These are phyloP conservation scores for Cercospora brassicicola DNA, from an alignment of 2,329 filamentous ascomycete species.

Conservation along the genomic window DNA sequence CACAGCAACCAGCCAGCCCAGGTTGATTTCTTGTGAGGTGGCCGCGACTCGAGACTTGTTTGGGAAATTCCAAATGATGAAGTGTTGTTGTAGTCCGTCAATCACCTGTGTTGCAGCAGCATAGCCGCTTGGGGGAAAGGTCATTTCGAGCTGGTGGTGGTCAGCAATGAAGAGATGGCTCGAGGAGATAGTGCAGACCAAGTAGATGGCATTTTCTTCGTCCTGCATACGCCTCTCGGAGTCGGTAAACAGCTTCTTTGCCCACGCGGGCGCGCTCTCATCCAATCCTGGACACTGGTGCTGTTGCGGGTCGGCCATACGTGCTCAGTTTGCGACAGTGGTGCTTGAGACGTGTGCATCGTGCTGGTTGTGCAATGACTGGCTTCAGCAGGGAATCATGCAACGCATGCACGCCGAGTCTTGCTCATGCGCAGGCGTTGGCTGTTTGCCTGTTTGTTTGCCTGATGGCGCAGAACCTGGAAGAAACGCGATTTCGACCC, in stretches of 20 bases:
- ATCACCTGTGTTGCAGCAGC: not conserved
- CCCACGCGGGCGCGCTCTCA: not conserved
- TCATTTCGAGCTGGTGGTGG: not conserved
- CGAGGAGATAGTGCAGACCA: not conserved
- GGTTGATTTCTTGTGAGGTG: not conserved
- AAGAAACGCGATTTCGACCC: not conserved
- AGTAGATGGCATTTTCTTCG: constrained; percentile 1
- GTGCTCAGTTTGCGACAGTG: not conserved
- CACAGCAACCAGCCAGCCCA: not conserved
- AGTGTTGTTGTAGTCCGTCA: not conserved
- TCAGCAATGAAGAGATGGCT: not conserved
- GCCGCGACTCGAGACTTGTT: not conserved
- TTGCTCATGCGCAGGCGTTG: not conserved
- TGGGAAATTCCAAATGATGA: not conserved
- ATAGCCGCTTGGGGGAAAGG: not conserved
- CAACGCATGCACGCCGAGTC: not conserved
- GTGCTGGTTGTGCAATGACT: not conserved
- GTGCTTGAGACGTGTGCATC: not conserved
- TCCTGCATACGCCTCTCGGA: not conserved
- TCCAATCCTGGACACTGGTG: not conserved
- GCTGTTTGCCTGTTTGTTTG: not conserved
- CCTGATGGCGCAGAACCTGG: not conserved
- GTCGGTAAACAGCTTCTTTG: not conserved
- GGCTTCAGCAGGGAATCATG: not conserved
- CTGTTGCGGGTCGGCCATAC: not conserved